Base-by-base conservation (phyloP, 352 stramenopile genomes). In the Phytophthora podocarpi region DNA sequence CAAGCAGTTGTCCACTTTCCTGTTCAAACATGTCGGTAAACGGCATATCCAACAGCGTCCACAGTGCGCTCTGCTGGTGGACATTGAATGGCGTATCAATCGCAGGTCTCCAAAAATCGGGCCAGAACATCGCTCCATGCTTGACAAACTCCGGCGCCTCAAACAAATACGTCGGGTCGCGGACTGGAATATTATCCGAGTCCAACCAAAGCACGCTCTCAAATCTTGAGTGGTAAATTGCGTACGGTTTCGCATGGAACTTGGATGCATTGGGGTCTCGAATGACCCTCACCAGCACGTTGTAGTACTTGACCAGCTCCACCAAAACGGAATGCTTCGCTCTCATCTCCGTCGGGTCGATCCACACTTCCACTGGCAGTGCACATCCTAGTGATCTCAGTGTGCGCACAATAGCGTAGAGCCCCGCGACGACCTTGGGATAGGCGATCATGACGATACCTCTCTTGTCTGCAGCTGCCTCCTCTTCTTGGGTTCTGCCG, bases 21-120 rank as follows among this genome's bases (percentile, higher is more conserved):
- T 93, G 84, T 62, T 95, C 86, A 58, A 90, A 93, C 86, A 95
- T 95, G 39, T 95, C 80, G 7, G 77, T 80, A 68, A 92, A 95
- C 16, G 84, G 85, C 76, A 93, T 92, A 64, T 90, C 82, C 12
- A 95, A 54, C 37, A 92, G 36, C 7, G 76, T 49, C 86, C 86
- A 95, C 35, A 95, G 31, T 7, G 57, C 72, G 47, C 74, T 91
- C 37, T 91, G 80, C 42, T 87, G 59, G 1, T 93, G 79, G 7
- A 95, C 69, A 40, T 93, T 92, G 57, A 93, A 95, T 2, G 72
- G 73, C 8, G 81, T 93, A 21, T 74, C 76, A 31, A 75, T 55
- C 18, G 56, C 20, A 6, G 83, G 82, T 35, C 80, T 75, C 86
- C 86, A 95, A 43, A 93, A 95, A 56, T 95, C 86, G 6, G 86